Conservation (phyloP, 2,329 filamentous ascomycete genomes). For the Phialocephala sp. region DNA sequence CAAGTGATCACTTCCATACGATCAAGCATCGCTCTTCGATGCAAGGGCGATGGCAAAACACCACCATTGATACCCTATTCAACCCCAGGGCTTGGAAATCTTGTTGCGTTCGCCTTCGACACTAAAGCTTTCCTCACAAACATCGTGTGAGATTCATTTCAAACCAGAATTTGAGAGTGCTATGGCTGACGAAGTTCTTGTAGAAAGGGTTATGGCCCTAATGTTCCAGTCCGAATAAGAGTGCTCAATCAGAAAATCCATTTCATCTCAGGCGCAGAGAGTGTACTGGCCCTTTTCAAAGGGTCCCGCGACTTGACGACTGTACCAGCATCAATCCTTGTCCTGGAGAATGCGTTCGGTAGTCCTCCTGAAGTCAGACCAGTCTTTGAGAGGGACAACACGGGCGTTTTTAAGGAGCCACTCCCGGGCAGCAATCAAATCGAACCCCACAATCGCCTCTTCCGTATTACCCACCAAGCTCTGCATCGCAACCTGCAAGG, state of each 20-base stretch:
- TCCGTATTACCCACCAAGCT: slow-evolving; percentile 24
- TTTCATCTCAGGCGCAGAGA: slow-evolving; percentile 31
- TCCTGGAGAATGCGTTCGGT: slow-evolving; percentile 32
- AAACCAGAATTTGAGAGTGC: neutral
- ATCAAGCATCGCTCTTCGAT: slow-evolving; percentile 14
- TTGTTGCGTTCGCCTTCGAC: slow-evolving; percentile 30
- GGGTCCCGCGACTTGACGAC: slow-evolving; percentile 29
- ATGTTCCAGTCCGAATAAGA: slow-evolving; percentile 29
- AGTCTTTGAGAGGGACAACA: slow-evolving; percentile 27
- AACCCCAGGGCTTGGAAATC: slow-evolving; percentile 31
- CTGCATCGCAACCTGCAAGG: slow-evolving; percentile 27
- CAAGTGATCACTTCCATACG: slow-evolving; percentile 19
- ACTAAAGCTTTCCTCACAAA: slow-evolving; percentile 23
- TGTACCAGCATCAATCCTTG: slow-evolving; percentile 18
- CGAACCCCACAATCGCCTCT: slow-evolving; percentile 28
- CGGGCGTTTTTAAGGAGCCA: slow-evolving; percentile 27
- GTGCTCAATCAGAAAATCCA: slow-evolving; percentile 26
- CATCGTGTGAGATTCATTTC: slow-evolving; percentile 22
- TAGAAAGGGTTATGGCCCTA: slow-evolving; percentile 27
- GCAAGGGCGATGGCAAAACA: slow-evolving; percentile 17
- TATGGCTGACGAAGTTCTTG: neutral
- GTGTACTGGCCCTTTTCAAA: slow-evolving; percentile 30
- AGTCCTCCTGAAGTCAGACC: slow-evolving; percentile 16
- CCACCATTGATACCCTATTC: slow-evolving; percentile 32
- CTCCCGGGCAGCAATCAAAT: slow-evolving; percentile 24